Percentiles rank a stretch among this genome's conserved stretches.
Evolutionary conservation across 345 rosid species (phyloP).

Genomic region (Garcia nutans): DNA sequence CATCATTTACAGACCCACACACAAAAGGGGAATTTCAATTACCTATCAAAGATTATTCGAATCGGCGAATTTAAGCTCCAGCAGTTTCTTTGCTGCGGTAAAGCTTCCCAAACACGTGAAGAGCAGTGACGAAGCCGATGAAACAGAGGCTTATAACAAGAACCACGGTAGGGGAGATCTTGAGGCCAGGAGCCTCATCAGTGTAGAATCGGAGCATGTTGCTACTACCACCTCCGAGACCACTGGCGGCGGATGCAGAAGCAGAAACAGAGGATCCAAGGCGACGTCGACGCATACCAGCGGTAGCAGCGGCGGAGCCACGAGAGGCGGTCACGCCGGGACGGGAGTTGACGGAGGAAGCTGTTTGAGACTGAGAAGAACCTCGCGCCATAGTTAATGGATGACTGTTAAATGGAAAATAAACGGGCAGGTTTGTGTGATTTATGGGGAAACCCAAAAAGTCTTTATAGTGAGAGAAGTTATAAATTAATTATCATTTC

Average conservation of each 20-base stretch:
- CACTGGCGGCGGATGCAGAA: constrained; percentile 29
- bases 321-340: constrained; percentile 68
- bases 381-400: constrained; percentile 31
- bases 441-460: no score
- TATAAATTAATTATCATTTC: no score
- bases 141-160: constrained; percentile 86
- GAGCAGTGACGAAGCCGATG: constrained; percentile 85
- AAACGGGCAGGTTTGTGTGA: no score
- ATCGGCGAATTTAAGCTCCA: no score
- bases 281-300: no score
- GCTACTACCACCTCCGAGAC: constrained; percentile 39
- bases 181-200: constrained; percentile 74
- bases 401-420: no score
- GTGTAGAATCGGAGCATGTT: constrained; percentile 59
- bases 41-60: no score
- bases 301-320: constrained; percentile 76
- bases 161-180: constrained; percentile 82
- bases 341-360: constrained; percentile 47
- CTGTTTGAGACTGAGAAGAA: constrained; percentile 66
- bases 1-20: no score
- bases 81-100: constrained; percentile 47
- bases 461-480: no score
- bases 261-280: constrained; percentile 64
- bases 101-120: constrained; percentile 81
- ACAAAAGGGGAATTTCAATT: no score